These are phyloP conservation scores for Halophytophthora batemanensis DNA, from an alignment of 352 stramenopile genomes.

Conservation along the genomic window DNA sequence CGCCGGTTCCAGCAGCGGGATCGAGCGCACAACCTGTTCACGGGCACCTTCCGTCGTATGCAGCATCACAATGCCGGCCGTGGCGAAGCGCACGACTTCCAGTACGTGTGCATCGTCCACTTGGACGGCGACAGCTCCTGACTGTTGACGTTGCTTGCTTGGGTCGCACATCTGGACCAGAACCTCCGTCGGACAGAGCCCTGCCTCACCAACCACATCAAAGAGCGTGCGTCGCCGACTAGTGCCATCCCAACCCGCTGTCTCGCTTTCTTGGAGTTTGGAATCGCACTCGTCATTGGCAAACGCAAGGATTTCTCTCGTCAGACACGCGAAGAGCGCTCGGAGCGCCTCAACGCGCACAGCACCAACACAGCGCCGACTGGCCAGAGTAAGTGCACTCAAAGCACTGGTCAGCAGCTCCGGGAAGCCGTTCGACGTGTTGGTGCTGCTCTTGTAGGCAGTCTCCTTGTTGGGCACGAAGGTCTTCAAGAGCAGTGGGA, in stretches of 20 bases:
- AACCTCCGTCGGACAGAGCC: constrained; percentile 39
- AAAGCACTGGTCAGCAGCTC: constrained; percentile 29
- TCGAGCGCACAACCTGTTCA: constrained; percentile 28
- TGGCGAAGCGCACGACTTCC: constrained; percentile 43
- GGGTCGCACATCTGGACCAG: constrained; percentile 42
- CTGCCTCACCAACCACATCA: constrained; percentile 29
- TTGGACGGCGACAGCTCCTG: constrained; percentile 19
- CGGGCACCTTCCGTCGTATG: constrained; percentile 43
- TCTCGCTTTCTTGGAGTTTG: constrained; percentile 6
- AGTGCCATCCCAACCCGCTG: no score
- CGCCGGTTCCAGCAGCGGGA: constrained; percentile 31
- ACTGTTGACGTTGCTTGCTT: constrained; percentile 27
- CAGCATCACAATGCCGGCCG: constrained; percentile 43
- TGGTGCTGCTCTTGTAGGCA: constrained; percentile 1
- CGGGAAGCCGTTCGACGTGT: constrained; percentile 18
- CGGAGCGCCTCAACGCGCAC: constrained; percentile 41
- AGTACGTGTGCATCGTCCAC: constrained; percentile 27
- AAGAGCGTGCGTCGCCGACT: constrained; percentile 14
- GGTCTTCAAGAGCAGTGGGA: constrained; percentile 33
- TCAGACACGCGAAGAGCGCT: constrained; percentile 38
- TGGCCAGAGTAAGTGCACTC: constrained; percentile 32
- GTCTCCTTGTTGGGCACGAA: constrained; percentile 13
- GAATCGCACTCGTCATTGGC: constrained; percentile 16
- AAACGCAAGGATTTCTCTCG: constrained; percentile 32
- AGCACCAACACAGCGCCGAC: constrained; percentile 26